Evolutionary conservation across 108 stramenopile genomes (phyloP).

Genomic region (Pseudonitzschia multistriata): DNA sequence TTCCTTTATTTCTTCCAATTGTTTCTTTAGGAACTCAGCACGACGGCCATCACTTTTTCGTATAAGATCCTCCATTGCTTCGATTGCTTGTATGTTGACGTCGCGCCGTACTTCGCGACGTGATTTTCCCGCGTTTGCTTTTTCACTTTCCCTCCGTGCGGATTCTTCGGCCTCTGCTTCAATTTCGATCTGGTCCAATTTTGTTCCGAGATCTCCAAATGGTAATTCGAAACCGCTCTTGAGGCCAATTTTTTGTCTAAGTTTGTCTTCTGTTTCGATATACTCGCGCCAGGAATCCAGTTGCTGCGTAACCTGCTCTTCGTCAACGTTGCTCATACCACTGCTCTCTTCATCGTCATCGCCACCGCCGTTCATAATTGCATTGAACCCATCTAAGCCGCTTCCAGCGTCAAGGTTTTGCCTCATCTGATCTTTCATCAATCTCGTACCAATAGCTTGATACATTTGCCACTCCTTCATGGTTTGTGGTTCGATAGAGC

Average conservation of each 20-base stretch:
- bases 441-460: slow-evolving; percentile 40
- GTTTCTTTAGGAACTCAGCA: slow-evolving; percentile 25
- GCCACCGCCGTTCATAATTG: not conserved
- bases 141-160: not conserved
- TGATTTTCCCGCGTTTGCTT: not conserved
- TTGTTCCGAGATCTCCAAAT: slow-evolving; percentile 36
- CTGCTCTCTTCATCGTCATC: not conserved
- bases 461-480: slow-evolving; percentile 66
- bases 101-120: slow-evolving; percentile 31
- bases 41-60: slow-evolving; percentile 29
- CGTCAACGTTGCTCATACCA: slow-evolving; percentile 10
- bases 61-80: slow-evolving; percentile 44
- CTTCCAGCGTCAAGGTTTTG: not conserved
- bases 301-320: slow-evolving; percentile 22
- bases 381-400: not conserved
- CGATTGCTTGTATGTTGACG: slow-evolving; percentile 42
- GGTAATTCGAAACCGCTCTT: slow-evolving; percentile 35
- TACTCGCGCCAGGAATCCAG: slow-evolving; percentile 48
- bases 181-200: slow-evolving; percentile 14
- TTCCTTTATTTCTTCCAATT: slow-evolving; percentile 34
- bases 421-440: slow-evolving; percentile 6
- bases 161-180: slow-evolving; percentile 7
- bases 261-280: slow-evolving; percentile 35
- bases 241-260: slow-evolving; percentile 36
- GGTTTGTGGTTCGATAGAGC: slow-evolving; percentile 43